phyloP scores from a whole-genome alignment of 164 flowering plant species.

The Malania oleifera region DNA sequence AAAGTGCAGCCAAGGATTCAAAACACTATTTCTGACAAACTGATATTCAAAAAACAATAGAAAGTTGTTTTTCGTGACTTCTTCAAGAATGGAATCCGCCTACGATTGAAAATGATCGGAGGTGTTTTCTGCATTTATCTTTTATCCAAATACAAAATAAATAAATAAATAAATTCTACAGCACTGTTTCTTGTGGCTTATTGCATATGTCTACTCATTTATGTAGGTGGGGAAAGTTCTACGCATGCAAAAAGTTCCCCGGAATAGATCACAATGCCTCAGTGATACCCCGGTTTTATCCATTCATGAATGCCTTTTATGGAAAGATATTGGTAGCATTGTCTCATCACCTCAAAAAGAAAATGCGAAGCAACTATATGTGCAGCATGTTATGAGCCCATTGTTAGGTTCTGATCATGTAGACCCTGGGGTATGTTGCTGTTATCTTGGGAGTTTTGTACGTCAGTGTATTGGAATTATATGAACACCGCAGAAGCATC shows the following conservation, averaged over 20 bases:
- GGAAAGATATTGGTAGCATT: conserved; percentile 48
- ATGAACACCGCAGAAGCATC: background rate
- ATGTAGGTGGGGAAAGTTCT: conserved; percentile 76
- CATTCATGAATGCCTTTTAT: conserved; percentile 46
- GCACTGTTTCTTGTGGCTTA: background rate
- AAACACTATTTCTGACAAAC: too few species aligned
- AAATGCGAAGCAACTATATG: conserved; percentile 44
- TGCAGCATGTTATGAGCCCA: conserved; percentile 60
- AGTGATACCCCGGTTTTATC: conserved; percentile 32
- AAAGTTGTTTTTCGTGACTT: too few species aligned
- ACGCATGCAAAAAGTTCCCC: conserved; percentile 55
- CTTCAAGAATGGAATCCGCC: too few species aligned
- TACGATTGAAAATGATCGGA: too few species aligned
- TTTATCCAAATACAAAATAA: too few species aligned
- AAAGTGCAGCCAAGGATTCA: too few species aligned
- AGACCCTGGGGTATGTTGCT: conserved; percentile 69
- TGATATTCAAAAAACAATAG: too few species aligned
- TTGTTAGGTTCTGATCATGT: conserved; percentile 61
- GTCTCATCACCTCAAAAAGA: conserved; percentile 46
- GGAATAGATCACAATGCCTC: conserved; percentile 18
- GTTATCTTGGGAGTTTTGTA: background rate
- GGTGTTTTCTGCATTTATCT: too few species aligned
- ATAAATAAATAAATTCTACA: too few species aligned
- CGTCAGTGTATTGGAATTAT: background rate
- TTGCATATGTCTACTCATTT: background rate